Percentiles rank a stretch among this genome's conserved stretches.
Evolutionary conservation across 495 filamentous ascomycete genomes (phyloP).

Genomic region (Penicillium samsonianum): DNA sequence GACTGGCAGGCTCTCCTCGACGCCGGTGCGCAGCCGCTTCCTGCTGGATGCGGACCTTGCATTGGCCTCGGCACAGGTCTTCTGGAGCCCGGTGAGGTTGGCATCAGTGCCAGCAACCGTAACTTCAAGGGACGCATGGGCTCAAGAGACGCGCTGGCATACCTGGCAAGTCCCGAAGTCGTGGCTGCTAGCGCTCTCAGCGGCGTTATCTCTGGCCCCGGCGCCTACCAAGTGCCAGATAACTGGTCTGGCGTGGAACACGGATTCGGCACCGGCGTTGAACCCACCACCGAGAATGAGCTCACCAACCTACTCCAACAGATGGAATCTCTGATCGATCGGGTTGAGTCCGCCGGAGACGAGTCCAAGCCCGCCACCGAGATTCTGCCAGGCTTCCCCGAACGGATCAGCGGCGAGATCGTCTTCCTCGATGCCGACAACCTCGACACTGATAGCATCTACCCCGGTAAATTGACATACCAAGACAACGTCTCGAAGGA

Average conservation of each 20-base stretch:
- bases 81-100: slow-evolving; percentile 81
- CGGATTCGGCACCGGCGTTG: slow-evolving; percentile 69
- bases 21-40: slow-evolving; percentile 74
- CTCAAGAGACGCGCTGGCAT: slow-evolving; percentile 76
- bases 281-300: slow-evolving; percentile 63
- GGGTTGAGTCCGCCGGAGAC: slow-evolving; percentile 21
- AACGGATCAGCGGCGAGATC: slow-evolving; percentile 53
- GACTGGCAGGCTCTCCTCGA: slow-evolving; percentile 86
- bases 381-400: slow-evolving; percentile 54
- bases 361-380: slow-evolving; percentile 39
- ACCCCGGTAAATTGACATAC: slow-evolving; percentile 89
- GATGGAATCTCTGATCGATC: slow-evolving; percentile 52
- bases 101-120: slow-evolving; percentile 85
- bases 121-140: slow-evolving; percentile 97
- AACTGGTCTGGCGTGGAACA: slow-evolving; percentile 64
- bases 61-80: slow-evolving; percentile 86
- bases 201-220: slow-evolving; percentile 77
- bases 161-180: slow-evolving; percentile 87
- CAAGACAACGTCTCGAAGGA: slow-evolving; percentile 75
- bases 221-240: slow-evolving; percentile 73
- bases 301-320: slow-evolving; percentile 68
- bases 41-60: slow-evolving; percentile 84
- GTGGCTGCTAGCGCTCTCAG: slow-evolving; percentile 84
- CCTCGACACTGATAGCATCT: slow-evolving; percentile 66
- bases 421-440: slow-evolving; percentile 57